Percentiles rank a stretch among this genome's conserved stretches.
These are phyloP conservation scores for Mycocentrospora acerina DNA, from an alignment of 2,329 filamentous ascomycete genomes.

Conservation along the genomic window DNA sequence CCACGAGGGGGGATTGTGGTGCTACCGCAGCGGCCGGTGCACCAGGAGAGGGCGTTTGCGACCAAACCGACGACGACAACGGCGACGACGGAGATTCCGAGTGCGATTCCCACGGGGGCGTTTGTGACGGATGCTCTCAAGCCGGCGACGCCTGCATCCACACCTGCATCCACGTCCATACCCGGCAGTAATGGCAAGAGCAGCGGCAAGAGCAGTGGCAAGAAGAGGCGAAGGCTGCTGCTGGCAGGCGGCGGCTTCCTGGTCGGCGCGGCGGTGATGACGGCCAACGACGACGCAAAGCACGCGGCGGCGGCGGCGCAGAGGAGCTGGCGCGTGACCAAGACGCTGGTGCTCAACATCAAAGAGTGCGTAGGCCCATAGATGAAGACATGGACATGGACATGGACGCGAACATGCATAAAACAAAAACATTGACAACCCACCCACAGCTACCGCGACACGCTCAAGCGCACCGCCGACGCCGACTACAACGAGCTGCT, in stretches of 20 bases:
- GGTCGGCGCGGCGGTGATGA: slow-evolving; percentile 48
- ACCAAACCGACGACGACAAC: slow-evolving; percentile 8
- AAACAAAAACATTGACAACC: too few species aligned
- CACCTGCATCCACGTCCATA: neutral
- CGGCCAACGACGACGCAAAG: slow-evolving; percentile 67
- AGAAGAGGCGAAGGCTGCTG: slow-evolving; percentile 27
- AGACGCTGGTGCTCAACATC: slow-evolving; percentile 76
- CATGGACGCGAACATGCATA: too few species aligned
- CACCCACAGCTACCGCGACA: slow-evolving; percentile 74
- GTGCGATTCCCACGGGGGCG: too few species aligned
- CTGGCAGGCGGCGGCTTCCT: slow-evolving; percentile 28
- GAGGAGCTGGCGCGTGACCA: slow-evolving; percentile 75
- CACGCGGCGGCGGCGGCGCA: slow-evolving; percentile 74
- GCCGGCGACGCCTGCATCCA: neutral
- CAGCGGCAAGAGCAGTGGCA: slow-evolving; percentile 17
- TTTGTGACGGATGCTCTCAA: too few species aligned
- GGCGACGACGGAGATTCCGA: too few species aligned
- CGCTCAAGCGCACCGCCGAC: slow-evolving; percentile 69
- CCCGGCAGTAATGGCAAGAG: neutral
- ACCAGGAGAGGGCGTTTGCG: slow-evolving; percentile 9
- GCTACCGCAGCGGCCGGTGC: slow-evolving; percentile 10
- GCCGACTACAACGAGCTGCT: slow-evolving; percentile 68
- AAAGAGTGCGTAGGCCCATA: slow-evolving; percentile 68
- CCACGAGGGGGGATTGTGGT: slow-evolving; percentile 20
- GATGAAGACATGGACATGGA: neutral